Base-by-base conservation (phyloP, 2,329 filamentous ascomycete genomes). In the Talaromyces marneffei region DNA sequence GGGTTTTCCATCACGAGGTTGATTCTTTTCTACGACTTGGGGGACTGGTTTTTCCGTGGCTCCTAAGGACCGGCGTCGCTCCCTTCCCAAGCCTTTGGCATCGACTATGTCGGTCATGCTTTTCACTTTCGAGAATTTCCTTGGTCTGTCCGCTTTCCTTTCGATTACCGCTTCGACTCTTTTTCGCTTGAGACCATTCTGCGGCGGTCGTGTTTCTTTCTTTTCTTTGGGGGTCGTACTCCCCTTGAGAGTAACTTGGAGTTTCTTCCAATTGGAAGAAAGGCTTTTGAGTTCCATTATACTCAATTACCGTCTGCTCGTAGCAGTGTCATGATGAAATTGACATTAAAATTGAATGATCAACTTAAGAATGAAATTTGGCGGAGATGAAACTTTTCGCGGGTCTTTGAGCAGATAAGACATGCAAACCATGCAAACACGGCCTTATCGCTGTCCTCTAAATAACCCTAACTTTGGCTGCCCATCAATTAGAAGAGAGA, bases 201-300 rank as follows among this genome's bases (percentile, higher is more conserved):
- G 68, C 56, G 54, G 69, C 70, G 54, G 69, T 69, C 50, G 73
- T 70, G 37, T 27, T 9, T 44, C 48, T 42, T 40, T 57, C 40
- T 44, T 54, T 42, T 75, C 75, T 20, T 66, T 63, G 48, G 70
- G 58, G 33, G 66, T 52, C 10, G 71, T 65, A 52, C 72, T 68
- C 48, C 71, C 74, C 61, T 77, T 75, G 31, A 80, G 66, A n/a
- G 74, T 77, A 63, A 71, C 71, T 69, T 80, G 78, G 61, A 81
- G 72, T 68, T 77, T 80, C 67, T 79, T 80, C 79, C 79, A 81
- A 68, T 81, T 81, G 63, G 75, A 77, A 61, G 79, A 81, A 48
- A 81, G 72, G 52, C 69, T 71, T 62, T 74, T 75, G 33, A 74
- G 62, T 65, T 80, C 77, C 77, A 80, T 78, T 57, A 18, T 60